Evolutionary conservation across 2,329 filamentous ascomycete species (phyloP), one percentile per base, ranked within the genome.

Genomic region (Dactylellina leptospora): DNA sequence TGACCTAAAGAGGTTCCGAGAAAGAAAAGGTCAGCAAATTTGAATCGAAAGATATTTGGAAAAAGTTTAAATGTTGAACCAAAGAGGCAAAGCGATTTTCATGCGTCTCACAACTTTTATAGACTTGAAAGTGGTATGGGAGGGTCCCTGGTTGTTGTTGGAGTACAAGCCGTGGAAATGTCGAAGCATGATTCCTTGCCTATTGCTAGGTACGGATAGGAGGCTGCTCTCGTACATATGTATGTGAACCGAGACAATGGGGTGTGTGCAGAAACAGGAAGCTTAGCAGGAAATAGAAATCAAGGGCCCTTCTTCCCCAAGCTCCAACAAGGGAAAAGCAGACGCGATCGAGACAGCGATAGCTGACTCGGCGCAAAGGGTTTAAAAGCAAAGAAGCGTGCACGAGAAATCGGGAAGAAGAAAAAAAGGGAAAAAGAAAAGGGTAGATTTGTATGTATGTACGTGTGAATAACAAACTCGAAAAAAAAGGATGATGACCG

Each of bases 81-180:
- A 60, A 61, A 48, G 61, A 66, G 63, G 51, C 44, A 58, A 71
- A 63, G 66, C 18, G 11, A 4, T 40, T 33, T 33, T 50, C 13
- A 36, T 62, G 56, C 40, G 50, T 61, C 56, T 56, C 40, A 69
- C 55, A 69, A 63, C 27, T 53, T 62, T 71, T 71, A 71, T 71
- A 71, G 50, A 61, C 36, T 50, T 11, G 42, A 44, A 45, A 44
- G 30, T 45, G 33, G n/a, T 51, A 47, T 50, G 13, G 45, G 56
- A 44, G 47, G 45, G 30, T 63, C 58, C 66, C 22, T 62, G 56
- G 44, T 62, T 44, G 58, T 71, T 75, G 66, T 51, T 64, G 64
- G 64, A 51, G 47, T 59, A 60, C 63, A 70, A 70, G 45, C 56
- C 44, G 62, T 62, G 47, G 48, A 58, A 68, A 16, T 11, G 61